phyloP scores from a whole-genome alignment of 2,329 filamentous ascomycete species.

The Sclerotinia subarctica region DNA sequence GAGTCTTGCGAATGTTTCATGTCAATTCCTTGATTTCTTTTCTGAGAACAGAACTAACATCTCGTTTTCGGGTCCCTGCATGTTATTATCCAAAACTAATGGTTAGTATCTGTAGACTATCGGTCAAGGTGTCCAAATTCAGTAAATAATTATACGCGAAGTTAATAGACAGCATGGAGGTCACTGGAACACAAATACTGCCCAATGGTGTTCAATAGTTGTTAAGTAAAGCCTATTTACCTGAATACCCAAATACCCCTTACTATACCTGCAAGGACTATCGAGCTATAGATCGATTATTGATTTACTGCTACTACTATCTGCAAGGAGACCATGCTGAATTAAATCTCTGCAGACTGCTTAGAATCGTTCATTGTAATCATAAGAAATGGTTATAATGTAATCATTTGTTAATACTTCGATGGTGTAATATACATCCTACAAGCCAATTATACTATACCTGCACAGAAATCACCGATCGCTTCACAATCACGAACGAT shows the following conservation, averaged over 20 bases:
- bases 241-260: not conserved
- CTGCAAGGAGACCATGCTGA: not conserved
- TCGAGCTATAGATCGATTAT: too few relatives aligned
- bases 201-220: too few relatives aligned
- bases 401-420: not conserved
- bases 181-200: not conserved
- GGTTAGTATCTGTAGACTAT: not conserved
- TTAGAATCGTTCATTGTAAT: not conserved
- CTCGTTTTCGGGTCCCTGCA: too few relatives aligned
- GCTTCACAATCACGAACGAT: not conserved
- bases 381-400: not conserved
- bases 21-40: too few relatives aligned
- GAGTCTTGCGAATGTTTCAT: too few relatives aligned
- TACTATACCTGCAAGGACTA: not conserved
- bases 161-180: not conserved
- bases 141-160: not conserved
- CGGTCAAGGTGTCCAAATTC: not conserved
- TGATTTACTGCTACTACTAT: too few relatives aligned
- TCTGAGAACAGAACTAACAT: too few relatives aligned
- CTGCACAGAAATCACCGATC: too few relatives aligned
- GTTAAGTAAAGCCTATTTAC: not conserved
- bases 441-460: not conserved
- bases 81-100: not conserved
- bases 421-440: not conserved
- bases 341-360: not conserved